phyloP scores from a whole-genome alignment of 169 alveolate genomes.

The Plasmodium gonderi region DNA sequence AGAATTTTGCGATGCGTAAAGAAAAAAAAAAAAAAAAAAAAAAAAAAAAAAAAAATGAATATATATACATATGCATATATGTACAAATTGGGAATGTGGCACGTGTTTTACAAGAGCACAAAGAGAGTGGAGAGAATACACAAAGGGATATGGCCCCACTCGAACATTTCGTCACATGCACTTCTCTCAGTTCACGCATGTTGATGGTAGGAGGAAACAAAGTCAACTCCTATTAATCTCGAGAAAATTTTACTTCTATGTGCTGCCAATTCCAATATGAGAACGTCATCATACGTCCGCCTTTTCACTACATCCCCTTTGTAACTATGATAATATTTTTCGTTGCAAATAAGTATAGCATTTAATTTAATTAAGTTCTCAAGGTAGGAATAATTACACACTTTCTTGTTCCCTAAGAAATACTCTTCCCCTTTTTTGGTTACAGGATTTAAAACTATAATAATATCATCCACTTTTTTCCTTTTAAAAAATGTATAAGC shows the following conservation, averaged over 20 bases:
- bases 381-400: constrained; percentile 25
- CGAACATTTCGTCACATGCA: no score
- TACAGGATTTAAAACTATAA: constrained; percentile 56
- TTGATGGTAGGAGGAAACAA: no score
- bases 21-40: background rate
- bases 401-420: constrained; percentile 38
- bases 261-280: constrained; percentile 37
- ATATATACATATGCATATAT: background rate
- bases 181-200: no score
- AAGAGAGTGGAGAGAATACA: no score
- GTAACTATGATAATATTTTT: constrained; percentile 8
- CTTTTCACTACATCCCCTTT: constrained; percentile 2
- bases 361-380: constrained; percentile 34
- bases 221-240: no score
- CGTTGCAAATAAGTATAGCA: constrained; percentile 57
- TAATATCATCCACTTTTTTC: constrained; percentile 36
- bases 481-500: constrained; percentile 52
- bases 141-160: no score
- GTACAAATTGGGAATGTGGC: no score
- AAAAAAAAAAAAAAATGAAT: background rate
- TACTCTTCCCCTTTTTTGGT: constrained; percentile 43
- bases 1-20: no score
- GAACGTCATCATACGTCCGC: constrained; percentile 53
- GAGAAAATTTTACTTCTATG: constrained; percentile 45
- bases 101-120: no score